Conservation (phyloP, 139 green algal species). For the Micractinium sp. region DNA sequence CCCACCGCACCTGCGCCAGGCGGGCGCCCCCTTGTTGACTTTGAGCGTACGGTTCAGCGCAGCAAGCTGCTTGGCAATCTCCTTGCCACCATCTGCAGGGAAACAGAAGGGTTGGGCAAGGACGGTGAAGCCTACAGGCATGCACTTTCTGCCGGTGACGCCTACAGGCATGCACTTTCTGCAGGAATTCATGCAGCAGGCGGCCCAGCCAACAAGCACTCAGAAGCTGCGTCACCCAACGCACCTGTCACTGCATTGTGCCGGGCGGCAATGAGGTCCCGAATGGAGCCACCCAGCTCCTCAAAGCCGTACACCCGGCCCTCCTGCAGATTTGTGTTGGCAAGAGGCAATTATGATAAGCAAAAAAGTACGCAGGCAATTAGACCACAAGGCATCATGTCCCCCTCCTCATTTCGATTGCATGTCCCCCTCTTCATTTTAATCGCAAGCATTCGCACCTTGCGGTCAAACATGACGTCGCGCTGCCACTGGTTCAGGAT, state of each 20-base stretch:
- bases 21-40: slow-evolving; percentile 65
- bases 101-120: neutral
- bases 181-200: neutral
- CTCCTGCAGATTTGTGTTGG: slow-evolving; percentile 41
- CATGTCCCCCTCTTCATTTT: no score
- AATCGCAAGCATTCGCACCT: slow-evolving; percentile 25
- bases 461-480: slow-evolving; percentile 90
- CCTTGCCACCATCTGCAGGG: slow-evolving; percentile 73
- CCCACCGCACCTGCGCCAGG: slow-evolving; percentile 9
- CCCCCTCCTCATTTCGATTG: no score
- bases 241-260: slow-evolving; percentile 42
- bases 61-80: slow-evolving; percentile 86
- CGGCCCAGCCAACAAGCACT: neutral
- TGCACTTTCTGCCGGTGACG: no score
- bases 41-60: slow-evolving; percentile 78
- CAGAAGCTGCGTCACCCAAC: neutral
- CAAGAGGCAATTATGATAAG: no score
- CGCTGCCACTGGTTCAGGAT: slow-evolving; percentile 73
- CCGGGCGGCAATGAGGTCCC: slow-evolving; percentile 36
- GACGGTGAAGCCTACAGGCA: neutral
- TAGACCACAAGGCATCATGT: no score
- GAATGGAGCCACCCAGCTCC: slow-evolving; percentile 73
- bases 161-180: neutral
- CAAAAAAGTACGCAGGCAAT: no score
- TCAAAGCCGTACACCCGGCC: slow-evolving; percentile 77